These are phyloP conservation scores for Naganishia friedmannii DNA, from an alignment of 768 basidiomycete genomes.

Conservation along the genomic window DNA sequence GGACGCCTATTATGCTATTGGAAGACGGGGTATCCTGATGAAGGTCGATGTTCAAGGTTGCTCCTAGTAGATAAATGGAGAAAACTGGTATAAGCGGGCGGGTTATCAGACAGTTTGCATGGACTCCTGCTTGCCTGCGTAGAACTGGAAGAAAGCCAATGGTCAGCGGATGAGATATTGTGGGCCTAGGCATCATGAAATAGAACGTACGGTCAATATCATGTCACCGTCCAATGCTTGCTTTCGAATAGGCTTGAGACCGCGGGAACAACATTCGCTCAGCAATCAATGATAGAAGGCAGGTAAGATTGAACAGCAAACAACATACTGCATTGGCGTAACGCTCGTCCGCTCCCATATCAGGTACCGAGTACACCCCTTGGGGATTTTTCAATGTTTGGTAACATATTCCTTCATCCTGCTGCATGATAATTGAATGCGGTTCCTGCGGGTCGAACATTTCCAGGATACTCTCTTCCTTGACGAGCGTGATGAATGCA, in stretches of 20 bases:
- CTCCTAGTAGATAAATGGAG: not conserved
- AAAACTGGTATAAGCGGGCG: not conserved
- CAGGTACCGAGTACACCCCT: not conserved
- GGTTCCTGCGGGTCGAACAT: slow-evolving; percentile 21
- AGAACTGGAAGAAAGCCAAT: not conserved
- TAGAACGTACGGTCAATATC: not conserved
- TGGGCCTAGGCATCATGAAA: too few species aligned
- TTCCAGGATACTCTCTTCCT: slow-evolving; percentile 1
- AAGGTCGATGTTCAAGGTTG: not conserved
- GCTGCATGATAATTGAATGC: not conserved
- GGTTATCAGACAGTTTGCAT: not conserved
- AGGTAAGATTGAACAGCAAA: not conserved
- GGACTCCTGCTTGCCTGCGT: slow-evolving; percentile 8
- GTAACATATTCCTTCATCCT: not conserved
- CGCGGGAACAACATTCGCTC: not conserved
- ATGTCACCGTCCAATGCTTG: not conserved
- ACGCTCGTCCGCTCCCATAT: not conserved
- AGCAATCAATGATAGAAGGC: not conserved
- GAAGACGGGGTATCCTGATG: not conserved
- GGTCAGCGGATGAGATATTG: too few species aligned
- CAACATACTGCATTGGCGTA: slow-evolving; percentile 5
- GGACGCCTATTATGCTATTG: not conserved
- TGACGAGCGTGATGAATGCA: slow-evolving; percentile 16
- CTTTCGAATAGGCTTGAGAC: not conserved
- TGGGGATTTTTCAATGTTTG: not conserved